Conservation (phyloP, 768 basidiomycete genomes). For the Ramaria rubella region DNA sequence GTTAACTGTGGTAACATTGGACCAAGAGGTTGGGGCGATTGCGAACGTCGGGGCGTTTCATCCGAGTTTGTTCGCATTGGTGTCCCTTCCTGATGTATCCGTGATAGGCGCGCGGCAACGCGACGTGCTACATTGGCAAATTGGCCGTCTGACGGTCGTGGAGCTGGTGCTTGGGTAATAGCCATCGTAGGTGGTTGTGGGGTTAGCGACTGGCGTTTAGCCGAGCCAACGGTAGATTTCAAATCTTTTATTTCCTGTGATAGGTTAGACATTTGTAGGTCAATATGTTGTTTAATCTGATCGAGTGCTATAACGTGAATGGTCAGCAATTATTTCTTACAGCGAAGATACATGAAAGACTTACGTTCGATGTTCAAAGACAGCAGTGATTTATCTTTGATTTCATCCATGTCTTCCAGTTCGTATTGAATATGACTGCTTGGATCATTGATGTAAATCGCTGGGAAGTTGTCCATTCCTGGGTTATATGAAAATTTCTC, state of each 20-base stretch:
- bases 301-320: slow-evolving; percentile 64
- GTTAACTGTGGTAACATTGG: slow-evolving; percentile 67
- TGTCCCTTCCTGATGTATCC: slow-evolving; percentile 34
- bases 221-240: slow-evolving; percentile 49
- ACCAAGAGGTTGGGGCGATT: slow-evolving; percentile 20
- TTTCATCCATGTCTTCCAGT: slow-evolving; percentile 89
- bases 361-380: slow-evolving; percentile 95
- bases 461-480: slow-evolving; percentile 87
- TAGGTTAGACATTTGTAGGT: slow-evolving; percentile 77
- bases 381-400: slow-evolving; percentile 80
- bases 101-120: slow-evolving; percentile 46
- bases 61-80: slow-evolving; percentile 20
- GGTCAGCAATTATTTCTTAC: slow-evolving; percentile 5
- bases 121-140: slow-evolving; percentile 62
- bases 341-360: slow-evolving; percentile 29
- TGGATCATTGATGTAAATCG: slow-evolving; percentile 91
- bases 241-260: slow-evolving; percentile 90
- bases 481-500: slow-evolving; percentile 94
- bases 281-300: slow-evolving; percentile 98
- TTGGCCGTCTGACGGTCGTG: slow-evolving; percentile 68
- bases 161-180: slow-evolving; percentile 42
- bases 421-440: slow-evolving; percentile 92
- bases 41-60: slow-evolving; percentile 19
- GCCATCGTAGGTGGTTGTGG: slow-evolving; percentile 36
- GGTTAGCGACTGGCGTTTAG: slow-evolving; percentile 46